Base-by-base conservation (phyloP, 345 rosid species). In the Dipteronia dyeriana region DNA sequence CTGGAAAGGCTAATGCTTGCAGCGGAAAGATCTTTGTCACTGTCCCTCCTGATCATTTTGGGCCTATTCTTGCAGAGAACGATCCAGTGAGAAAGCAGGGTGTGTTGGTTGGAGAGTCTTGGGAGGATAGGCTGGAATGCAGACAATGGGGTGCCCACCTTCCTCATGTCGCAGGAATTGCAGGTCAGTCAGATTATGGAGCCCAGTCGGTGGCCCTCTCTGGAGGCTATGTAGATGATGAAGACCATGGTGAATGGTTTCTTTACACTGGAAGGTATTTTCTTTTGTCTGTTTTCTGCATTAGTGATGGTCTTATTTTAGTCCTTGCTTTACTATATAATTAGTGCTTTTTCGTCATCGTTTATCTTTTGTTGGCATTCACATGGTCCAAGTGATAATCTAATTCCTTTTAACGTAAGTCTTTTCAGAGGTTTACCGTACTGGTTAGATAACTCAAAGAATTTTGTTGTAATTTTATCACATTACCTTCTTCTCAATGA, bases 191-290 rank as follows among this genome's bases (percentile, higher is more conserved):
- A 4, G 38, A n/a, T 0, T 66, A 84, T 84, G 98, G 97, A 65
- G 86, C 97, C 9, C 98, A 90, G 79, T 94, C 97, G 0, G 92
- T 94, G n/a, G 95, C 85, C 1, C 90, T 92, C 56, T 91, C 96
- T 25, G 93, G 96, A 41, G 97, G 98, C 1, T 94, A 94, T 71
- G 23, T 74, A 38, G 96, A 94, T 41, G 98, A 94, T 17, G 93
- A 92, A 70, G 98, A 94, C 38, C 96, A 92, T 60, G 98, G 98
- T 26, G 89, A 89, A 68, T 92, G 95, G 95, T 91, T 91, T 61
- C 88, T 89, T 19, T 89, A 91, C 78, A 91, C 95, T 9, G 91
- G 93, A 31, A 91, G 95, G 95, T 89, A 59, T 64, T 54, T 59
- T 59, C 63, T 19, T 54, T 54, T 56, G 38, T 34, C 54, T 49